A percentile compares a stretch with the other conserved stretches of the same genome.
Conservation (phyloP, 805 yeast genomes). For the Candida vartiovaarae region DNA sequence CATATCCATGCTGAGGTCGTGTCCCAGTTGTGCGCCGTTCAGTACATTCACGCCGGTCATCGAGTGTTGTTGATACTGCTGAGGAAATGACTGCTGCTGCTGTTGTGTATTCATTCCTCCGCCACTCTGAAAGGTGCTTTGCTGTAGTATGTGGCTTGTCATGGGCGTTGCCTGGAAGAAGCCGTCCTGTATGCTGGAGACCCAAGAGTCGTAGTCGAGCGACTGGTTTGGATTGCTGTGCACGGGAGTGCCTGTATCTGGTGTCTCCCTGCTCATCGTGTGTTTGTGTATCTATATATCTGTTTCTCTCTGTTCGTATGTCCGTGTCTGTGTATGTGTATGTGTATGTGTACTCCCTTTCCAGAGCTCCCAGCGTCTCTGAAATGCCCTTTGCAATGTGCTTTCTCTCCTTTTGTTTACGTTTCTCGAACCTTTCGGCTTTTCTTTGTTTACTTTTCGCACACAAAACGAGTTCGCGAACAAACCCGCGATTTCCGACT, state of each 20-base stretch:
- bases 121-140: constrained; percentile 2
- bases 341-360: too few species aligned
- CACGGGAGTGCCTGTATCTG: neutral
- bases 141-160: constrained; percentile 17
- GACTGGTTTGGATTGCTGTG: constrained; percentile 8
- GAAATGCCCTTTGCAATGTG: neutral
- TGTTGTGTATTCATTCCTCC: neutral
- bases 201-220: constrained; percentile 24
- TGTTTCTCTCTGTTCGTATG: too few species aligned
- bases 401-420: neutral
- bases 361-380: too few species aligned
- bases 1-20: constrained; percentile 3
- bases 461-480: constrained; percentile 1
- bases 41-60: neutral
- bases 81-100: neutral
- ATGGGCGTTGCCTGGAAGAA: constrained; percentile 22
- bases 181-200: constrained; percentile 22
- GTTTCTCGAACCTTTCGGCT: too few species aligned
- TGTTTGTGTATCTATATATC: too few species aligned
- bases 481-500: neutral
- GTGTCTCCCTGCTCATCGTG: neutral
- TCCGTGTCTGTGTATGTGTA: too few species aligned
- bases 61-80: neutral
- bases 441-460: neutral
- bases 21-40: constrained; percentile 1